Percentiles rank a stretch among this genome's conserved stretches.
Conservation (phyloP, 192 early-diverging fungal genomes). For the Mortierella claussenii region DNA sequence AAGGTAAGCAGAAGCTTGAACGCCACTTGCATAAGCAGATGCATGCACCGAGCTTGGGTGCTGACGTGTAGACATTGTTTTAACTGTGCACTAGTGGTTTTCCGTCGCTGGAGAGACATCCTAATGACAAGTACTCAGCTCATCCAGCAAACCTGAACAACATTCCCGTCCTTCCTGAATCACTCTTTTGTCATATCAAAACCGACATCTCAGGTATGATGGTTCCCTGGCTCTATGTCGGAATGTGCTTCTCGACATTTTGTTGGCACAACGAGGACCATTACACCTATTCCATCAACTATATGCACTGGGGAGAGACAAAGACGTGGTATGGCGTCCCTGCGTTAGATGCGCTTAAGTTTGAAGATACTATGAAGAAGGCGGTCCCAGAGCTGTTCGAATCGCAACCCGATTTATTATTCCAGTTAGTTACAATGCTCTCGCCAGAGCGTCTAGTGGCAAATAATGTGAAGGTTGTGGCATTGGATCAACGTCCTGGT, state of each 20-base stretch:
- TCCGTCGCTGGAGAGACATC: conserved; percentile 74
- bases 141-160: conserved; percentile 93
- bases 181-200: conserved; percentile 88
- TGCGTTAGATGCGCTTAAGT: conserved; percentile 76
- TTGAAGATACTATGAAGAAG: conserved; percentile 85
- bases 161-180: conserved; percentile 82
- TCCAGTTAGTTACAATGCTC: conserved; percentile 93
- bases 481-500: conserved; percentile 90
- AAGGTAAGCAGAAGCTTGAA: conserved; percentile 71
- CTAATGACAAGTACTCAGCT: conserved; percentile 72
- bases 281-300: conserved; percentile 98
- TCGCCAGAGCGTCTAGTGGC: conserved; percentile 77
- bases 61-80: too few species aligned
- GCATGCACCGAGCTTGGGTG: too few species aligned
- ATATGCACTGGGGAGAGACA: conserved; percentile 95
- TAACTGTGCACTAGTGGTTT: conserved; percentile 71
- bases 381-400: conserved; percentile 91
- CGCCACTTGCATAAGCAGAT: too few species aligned
- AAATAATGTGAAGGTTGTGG: conserved; percentile 78
- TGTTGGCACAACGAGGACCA: conserved; percentile 99
- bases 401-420: conserved; percentile 89
- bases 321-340: conserved; percentile 99
- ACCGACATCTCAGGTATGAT: conserved; percentile 97
- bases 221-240: conserved; percentile 96
- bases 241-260: conserved; percentile 95